Evolutionary conservation across 257 asterid species (phyloP), one percentile per base, ranked within the genome.

Genomic region (Salvia miltiorrhiza): DNA sequence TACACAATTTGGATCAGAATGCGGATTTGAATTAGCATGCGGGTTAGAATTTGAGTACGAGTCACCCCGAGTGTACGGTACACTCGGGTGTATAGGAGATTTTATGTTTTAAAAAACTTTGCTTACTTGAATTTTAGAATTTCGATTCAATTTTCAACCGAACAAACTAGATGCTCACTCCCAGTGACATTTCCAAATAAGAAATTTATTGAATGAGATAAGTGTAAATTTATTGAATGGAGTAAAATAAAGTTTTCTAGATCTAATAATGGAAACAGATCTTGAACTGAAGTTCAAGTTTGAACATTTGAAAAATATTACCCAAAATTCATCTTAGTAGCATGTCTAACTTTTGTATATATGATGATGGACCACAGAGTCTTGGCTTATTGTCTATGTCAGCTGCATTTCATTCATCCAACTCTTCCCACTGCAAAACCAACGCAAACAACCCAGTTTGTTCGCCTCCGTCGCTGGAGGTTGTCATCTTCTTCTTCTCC

Each of bases 341-440:
- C 16, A 49, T 21, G 28, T 63, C n/a, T 21, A 1, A 17, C 2
- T 54, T 40, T 48, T 40, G 28, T 8, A 40, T 37, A n/a, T n/a
- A n/a, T 58, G 75, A n/a, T 70, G 58, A 69, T 69, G 58, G 52
- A 58, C 47, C 9, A 17, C 70, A 79, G 85, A 80, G 80, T 33
- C 81, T 81, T 37, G 83, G 83, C 14, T 70, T 78, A 40, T 69
- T 81, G 44, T 65, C 87, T 8, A 68, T 81, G 4, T 83, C 87
- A 0, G 80, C 82, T 55, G 63, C 75, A 30, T 20, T 83, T 19
- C 82, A 67, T 23, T 79, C 82, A 20, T 62, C 60, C 50, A 30
- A 43, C 64, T 63, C 70, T 32, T 67, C 82, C 0, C 5, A 67
- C 52, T 80, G 86, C 30, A 37, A 59, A 35, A 24, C 5, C 4